Conservation (phyloP, 1,284 basidiomycete species). For the Earliella scabrosa region DNA sequence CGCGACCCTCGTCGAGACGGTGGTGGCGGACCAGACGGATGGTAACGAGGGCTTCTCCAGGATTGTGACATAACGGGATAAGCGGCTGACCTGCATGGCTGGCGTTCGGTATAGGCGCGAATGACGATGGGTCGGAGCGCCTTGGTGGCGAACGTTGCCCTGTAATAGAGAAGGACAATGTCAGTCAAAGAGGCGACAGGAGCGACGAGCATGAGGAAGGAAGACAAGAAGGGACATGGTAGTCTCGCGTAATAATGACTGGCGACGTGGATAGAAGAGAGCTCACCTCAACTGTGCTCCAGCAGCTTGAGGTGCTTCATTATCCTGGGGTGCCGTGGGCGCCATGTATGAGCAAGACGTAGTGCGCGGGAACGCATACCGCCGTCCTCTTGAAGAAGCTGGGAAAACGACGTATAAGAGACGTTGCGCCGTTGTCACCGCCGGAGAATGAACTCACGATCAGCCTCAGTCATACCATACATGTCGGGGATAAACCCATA, state of each 20-base stretch:
- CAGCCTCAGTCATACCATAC: too few relatives aligned
- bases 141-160: slow-evolving; percentile 53
- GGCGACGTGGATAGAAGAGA: slow-evolving; percentile 34
- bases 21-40: slow-evolving; percentile 1
- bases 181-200: slow-evolving; percentile 27
- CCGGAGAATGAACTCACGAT: too few relatives aligned
- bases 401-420: too few relatives aligned
- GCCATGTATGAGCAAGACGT: too few relatives aligned
- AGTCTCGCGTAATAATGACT: too few relatives aligned
- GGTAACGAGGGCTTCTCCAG: slow-evolving; percentile 21
- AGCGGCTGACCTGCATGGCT: slow-evolving; percentile 3
- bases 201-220: slow-evolving; percentile 38
- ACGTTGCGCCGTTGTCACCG: too few relatives aligned
- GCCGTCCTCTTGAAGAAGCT: too few relatives aligned
- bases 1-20: neutral
- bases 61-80: too few relatives aligned
- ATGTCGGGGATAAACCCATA: too few relatives aligned
- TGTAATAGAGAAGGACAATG: slow-evolving; percentile 50
- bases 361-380: too few relatives aligned
- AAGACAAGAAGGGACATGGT: slow-evolving; percentile 40
- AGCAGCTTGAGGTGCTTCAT: too few relatives aligned
- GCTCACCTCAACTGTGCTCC: slow-evolving; percentile 55
- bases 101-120: slow-evolving; percentile 3
- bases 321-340: too few relatives aligned
- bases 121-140: slow-evolving; percentile 14